These are phyloP conservation scores for Durotheca rogersii DNA, from an alignment of 495 filamentous ascomycete species.

Conservation along the genomic window DNA sequence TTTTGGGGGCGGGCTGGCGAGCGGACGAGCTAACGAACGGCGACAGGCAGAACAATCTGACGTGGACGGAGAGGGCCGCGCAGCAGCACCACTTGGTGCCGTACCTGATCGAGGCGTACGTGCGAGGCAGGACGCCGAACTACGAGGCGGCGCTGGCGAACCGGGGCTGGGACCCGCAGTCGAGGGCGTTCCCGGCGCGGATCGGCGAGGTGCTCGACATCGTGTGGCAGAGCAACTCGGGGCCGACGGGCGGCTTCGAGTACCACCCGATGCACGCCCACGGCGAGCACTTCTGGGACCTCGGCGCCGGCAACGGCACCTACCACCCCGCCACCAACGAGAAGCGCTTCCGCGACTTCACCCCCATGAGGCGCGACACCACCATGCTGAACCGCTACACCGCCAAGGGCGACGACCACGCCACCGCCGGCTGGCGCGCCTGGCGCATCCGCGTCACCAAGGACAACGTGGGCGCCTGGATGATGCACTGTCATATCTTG, in stretches of 20 bases:
- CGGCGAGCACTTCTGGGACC: constrained; percentile 59
- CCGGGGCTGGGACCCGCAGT: constrained; percentile 54
- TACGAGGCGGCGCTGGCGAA: constrained; percentile 47
- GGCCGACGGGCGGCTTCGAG: constrained; percentile 51
- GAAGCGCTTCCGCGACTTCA: constrained; percentile 42
- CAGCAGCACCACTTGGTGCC: constrained; percentile 37
- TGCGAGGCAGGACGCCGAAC: constrained; percentile 44
- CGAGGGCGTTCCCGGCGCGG: constrained; percentile 52
- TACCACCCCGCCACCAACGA: constrained; percentile 58
- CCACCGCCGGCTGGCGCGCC: constrained; percentile 57
- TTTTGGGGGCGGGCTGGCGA: too few species aligned
- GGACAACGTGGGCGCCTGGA: constrained; percentile 58
- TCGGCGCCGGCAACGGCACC: constrained; percentile 57
- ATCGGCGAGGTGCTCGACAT: constrained; percentile 65
- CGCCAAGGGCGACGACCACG: constrained; percentile 35
- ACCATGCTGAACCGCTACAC: constrained; percentile 56
- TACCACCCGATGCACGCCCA: constrained; percentile 63
- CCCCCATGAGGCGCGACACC: constrained; percentile 55
- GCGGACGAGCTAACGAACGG: constrained; percentile 38
- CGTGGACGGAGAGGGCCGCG: constrained; percentile 51
- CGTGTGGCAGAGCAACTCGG: constrained; percentile 54
- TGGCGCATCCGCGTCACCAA: constrained; percentile 54
- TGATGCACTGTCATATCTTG: constrained; percentile 63
- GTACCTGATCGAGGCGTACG: constrained; percentile 59
- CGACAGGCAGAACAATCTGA: constrained; percentile 45